Evolutionary conservation across 257 asterid genomes (phyloP).

Genomic region (Penstemon newberryi): DNA sequence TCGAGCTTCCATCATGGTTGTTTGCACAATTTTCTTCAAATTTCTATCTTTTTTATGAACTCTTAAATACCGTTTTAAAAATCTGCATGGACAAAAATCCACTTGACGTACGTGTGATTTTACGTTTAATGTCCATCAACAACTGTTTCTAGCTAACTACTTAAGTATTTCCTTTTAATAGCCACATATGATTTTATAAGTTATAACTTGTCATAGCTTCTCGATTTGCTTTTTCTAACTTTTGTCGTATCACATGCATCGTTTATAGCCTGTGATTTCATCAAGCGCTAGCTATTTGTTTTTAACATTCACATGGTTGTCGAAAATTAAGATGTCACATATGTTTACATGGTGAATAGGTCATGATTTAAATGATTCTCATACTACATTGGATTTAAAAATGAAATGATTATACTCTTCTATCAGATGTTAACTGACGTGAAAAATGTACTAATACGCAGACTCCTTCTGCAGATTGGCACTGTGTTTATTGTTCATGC

Average conservation of each 20-base stretch:
- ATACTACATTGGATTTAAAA: constrained; percentile 1
- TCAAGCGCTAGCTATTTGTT: background rate
- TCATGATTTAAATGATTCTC: background rate
- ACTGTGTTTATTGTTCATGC: constrained; percentile 80
- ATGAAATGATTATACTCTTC: constrained; percentile 9
- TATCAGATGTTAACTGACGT: background rate
- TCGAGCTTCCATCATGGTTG: constrained; percentile 89
- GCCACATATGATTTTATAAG: no score
- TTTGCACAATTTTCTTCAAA: constrained; percentile 42
- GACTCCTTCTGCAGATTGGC: constrained; percentile 53
- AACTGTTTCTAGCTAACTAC: background rate
- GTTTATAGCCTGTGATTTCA: background rate
- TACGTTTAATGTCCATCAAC: background rate
- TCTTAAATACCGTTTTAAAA: constrained; percentile 19
- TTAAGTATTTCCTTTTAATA: no score
- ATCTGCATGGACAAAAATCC: constrained; percentile 21
- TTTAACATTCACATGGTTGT: background rate
- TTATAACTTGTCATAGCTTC: no score
- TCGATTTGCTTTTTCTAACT: no score
- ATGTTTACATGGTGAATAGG: no score
- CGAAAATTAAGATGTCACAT: background rate
- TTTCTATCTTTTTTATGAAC: constrained; percentile 20
- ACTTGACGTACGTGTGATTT: background rate
- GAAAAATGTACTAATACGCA: constrained; percentile 4
- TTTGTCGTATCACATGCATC: no score